phyloP scores from a whole-genome alignment of 176 grass and related monocot species.

The Urochloa ruziziensis region DNA sequence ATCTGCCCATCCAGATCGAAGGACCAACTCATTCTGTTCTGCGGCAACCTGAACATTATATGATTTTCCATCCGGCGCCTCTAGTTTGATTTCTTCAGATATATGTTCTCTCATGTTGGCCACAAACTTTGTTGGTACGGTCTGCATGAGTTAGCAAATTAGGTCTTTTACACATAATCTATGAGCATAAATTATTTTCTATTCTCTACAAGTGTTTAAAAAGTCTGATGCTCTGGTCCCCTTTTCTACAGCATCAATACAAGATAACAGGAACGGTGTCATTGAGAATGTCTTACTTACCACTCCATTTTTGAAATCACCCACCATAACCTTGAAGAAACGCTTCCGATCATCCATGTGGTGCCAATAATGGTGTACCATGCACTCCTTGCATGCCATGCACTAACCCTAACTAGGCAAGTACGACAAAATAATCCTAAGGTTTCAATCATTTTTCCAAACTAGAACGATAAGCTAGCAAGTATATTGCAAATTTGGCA shows the following conservation, averaged over 20 bases:
- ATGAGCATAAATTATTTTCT: not conserved
- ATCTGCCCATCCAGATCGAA: conserved; percentile 40
- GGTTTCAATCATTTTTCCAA: not conserved
- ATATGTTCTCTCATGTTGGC: conserved; percentile 28
- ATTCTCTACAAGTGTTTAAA: not conserved
- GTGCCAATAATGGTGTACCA: conserved; percentile 22
- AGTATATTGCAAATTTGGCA: not conserved
- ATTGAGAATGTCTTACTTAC: conserved; percentile 12
- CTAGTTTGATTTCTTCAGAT: conserved; percentile 31
- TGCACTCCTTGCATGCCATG: conserved; percentile 1
- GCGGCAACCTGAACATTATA: conserved; percentile 30
- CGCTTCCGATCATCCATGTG: not conserved
- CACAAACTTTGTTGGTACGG: conserved; percentile 45
- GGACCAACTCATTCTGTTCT: not conserved
- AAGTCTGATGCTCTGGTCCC: not conserved
- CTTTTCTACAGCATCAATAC: not conserved
- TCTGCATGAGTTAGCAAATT: conserved; percentile 1
- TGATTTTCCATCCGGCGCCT: conserved; percentile 20
- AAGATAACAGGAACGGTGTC: not conserved
- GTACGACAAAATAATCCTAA: not conserved
- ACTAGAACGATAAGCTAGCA: conserved; percentile 4
- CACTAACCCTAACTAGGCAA: not conserved
- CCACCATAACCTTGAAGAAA: conserved; percentile 41
- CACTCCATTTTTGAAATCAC: conserved; percentile 31
- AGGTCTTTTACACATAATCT: not conserved